Percentiles rank a stretch among this genome's conserved stretches.
Evolutionary conservation across 768 basidiomycete genomes (phyloP).

Genomic region (Boletus sp.): DNA sequence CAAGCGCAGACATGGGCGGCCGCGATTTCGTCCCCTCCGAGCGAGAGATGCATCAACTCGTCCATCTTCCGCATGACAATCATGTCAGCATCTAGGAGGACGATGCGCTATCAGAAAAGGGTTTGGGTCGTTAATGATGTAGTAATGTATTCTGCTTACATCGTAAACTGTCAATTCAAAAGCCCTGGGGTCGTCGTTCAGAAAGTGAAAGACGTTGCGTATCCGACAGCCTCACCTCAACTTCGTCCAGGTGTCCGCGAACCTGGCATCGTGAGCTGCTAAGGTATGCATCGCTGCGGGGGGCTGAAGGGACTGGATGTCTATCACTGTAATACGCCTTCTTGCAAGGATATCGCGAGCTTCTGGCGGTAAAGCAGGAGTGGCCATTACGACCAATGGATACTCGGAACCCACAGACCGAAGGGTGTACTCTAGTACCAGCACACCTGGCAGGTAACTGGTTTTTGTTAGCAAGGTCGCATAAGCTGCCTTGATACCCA

Average conservation of each 20-base stretch:
- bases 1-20: constrained; percentile 91
- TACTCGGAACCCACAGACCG: constrained; percentile 56
- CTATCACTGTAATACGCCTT: constrained; percentile 51
- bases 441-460: constrained; percentile 52
- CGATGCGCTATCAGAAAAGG: constrained; percentile 55
- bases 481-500: constrained; percentile 53
- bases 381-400: constrained; percentile 78
- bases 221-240: constrained; percentile 35
- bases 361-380: constrained; percentile 50
- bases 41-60: constrained; percentile 50
- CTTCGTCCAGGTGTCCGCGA: constrained; percentile 67
- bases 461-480: constrained; percentile 74
- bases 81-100: constrained; percentile 89
- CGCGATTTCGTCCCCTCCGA: constrained; percentile 73
- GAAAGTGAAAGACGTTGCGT: constrained; percentile 21
- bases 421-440: constrained; percentile 54
- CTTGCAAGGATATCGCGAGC: constrained; percentile 49
- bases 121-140: neutral
- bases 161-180: constrained; percentile 71
- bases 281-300: constrained; percentile 37
- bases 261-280: constrained; percentile 43
- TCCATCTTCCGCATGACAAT: constrained; percentile 82
- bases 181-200: constrained; percentile 29
- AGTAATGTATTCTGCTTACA: constrained; percentile 35
- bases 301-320: constrained; percentile 60